Conservation (phyloP, 140 eudicot species). For the Senecio squalidus region DNA sequence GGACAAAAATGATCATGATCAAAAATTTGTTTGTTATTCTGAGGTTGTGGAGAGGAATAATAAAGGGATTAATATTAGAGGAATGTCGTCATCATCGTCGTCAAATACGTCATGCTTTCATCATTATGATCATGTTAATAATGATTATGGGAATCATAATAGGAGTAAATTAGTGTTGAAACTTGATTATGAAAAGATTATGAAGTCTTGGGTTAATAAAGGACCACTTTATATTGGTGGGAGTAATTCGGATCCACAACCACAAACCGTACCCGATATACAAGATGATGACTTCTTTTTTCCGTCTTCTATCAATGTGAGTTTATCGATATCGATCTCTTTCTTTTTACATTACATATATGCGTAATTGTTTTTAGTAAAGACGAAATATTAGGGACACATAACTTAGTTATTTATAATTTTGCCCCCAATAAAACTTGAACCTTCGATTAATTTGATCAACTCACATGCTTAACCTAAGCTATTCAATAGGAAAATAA, state of each 20-base stretch:
- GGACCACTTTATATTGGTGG: conserved; percentile 49
- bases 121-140: neutral
- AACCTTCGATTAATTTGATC: too few species aligned
- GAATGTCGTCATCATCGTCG: conserved; percentile 24
- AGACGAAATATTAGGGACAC: too few species aligned
- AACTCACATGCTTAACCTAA: too few species aligned
- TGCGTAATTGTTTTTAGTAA: too few species aligned
- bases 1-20: conserved; percentile 16
- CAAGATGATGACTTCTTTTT: conserved; percentile 40
- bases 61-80: conserved; percentile 39
- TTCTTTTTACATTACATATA: neutral
- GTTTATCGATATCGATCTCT: neutral
- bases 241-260: conserved; percentile 22
- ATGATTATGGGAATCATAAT: neutral
- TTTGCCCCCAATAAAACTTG: too few species aligned
- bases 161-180: conserved; percentile 42
- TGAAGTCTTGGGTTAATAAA: conserved; percentile 73
- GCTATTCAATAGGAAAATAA: too few species aligned
- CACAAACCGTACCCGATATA: conserved; percentile 68
- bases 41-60: conserved; percentile 65
- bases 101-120: conserved; percentile 19
- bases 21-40: conserved; percentile 73
- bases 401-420: too few species aligned
- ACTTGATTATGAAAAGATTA: conserved; percentile 69
- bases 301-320: conserved; percentile 29